Evolutionary conservation across 345 rosid genomes (phyloP).

Genomic region (Arabidopsis thaliana): DNA sequence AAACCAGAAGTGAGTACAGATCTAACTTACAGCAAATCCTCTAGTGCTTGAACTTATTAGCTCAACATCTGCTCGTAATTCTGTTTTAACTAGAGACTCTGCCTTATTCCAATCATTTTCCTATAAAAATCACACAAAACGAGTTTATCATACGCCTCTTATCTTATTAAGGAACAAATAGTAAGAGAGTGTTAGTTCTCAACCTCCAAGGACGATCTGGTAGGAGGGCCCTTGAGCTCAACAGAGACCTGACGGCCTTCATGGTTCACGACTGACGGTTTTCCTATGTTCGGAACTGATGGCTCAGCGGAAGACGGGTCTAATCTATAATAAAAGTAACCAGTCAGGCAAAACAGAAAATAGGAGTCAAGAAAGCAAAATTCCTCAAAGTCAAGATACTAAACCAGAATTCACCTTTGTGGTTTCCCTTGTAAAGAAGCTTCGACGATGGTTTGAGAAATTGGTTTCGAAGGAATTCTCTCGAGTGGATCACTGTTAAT

Average conservation of each 20-base stretch:
- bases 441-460: slow-evolving; percentile 34
- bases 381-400: slow-evolving; percentile 23
- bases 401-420: slow-evolving; percentile 53
- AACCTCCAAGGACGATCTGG: slow-evolving; percentile 64
- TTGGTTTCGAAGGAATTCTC: slow-evolving; percentile 41
- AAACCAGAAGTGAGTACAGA: slow-evolving; percentile 26
- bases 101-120: slow-evolving; percentile 81
- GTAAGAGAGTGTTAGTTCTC: slow-evolving; percentile 32
- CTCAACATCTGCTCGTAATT: slow-evolving; percentile 74
- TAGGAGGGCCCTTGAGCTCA: slow-evolving; percentile 49
- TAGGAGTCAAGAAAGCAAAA: neutral
- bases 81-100: slow-evolving; percentile 61
- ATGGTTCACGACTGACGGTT: slow-evolving; percentile 34
- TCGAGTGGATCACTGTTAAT: slow-evolving; percentile 41
- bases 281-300: slow-evolving; percentile 42
- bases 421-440: slow-evolving; percentile 72
- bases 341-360: slow-evolving; percentile 33
- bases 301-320: slow-evolving; percentile 53
- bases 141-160: slow-evolving; percentile 34
- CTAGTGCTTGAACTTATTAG: slow-evolving; percentile 73
- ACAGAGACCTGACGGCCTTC: slow-evolving; percentile 44
- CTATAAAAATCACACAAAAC: slow-evolving; percentile 49
- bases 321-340: slow-evolving; percentile 59
- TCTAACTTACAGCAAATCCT: slow-evolving; percentile 82
- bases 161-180: neutral